Conservation (phyloP, 257 asterid genomes). For the Salvia splendens region DNA sequence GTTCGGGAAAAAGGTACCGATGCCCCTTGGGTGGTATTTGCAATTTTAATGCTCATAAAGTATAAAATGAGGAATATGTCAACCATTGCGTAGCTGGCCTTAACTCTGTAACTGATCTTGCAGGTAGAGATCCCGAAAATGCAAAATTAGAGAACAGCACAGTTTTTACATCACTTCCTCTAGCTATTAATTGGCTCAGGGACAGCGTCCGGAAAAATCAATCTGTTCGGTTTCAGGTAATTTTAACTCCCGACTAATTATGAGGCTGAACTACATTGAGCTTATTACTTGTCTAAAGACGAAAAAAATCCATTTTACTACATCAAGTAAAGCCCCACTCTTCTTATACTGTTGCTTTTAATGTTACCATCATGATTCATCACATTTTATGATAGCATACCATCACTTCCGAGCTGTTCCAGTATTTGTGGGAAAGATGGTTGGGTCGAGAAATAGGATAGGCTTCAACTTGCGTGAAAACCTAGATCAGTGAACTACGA, state of each 20-base stretch:
- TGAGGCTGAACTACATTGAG: conserved; percentile 5
- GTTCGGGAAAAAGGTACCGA: conserved; percentile 58
- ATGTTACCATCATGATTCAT: too few species aligned
- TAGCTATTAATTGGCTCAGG: conserved; percentile 90
- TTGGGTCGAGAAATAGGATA: too few species aligned
- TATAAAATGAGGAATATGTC: too few species aligned
- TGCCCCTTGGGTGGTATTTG: conserved; percentile 1
- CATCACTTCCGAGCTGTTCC: too few species aligned
- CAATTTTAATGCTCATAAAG: too few species aligned
- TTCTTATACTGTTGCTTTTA: too few species aligned
- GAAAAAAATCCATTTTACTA: neutral
- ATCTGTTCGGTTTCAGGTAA: conserved; percentile 81
- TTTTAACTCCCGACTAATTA: conserved; percentile 14
- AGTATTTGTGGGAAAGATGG: too few species aligned
- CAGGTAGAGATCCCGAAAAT: conserved; percentile 64
- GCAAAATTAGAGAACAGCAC: conserved; percentile 63
- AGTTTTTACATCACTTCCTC: conserved; percentile 82
- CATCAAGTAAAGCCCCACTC: too few species aligned
- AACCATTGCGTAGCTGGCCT: neutral
- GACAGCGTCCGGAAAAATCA: conserved; percentile 58
- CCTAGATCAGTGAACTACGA: too few species aligned
- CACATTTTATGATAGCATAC: too few species aligned
- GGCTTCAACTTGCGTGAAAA: too few species aligned
- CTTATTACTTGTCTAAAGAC: neutral
- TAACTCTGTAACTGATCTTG: conserved; percentile 5